A percentile compares a stretch with the other conserved stretches of the same genome.
phyloP scores from a whole-genome alignment of 495 filamentous ascomycete species.

The Tuber microsphaerosporum region DNA sequence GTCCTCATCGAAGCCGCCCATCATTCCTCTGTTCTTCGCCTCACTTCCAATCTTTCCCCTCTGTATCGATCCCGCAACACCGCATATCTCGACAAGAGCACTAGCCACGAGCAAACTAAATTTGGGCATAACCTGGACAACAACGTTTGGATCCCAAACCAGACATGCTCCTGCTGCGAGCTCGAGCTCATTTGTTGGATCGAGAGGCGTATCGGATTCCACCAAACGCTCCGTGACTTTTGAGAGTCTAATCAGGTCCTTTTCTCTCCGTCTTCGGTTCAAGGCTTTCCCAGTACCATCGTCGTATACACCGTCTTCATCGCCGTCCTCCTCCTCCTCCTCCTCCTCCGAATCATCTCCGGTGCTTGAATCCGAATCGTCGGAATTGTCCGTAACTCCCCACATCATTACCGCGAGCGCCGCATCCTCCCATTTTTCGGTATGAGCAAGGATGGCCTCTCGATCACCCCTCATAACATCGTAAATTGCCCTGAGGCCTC shows the following conservation, averaged over 20 bases:
- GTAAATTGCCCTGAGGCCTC: slow-evolving; percentile 28
- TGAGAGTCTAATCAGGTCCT: slow-evolving; percentile 19
- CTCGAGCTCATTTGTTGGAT: slow-evolving; percentile 29
- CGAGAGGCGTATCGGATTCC: slow-evolving; percentile 29
- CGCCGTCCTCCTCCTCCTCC: slow-evolving; percentile 17
- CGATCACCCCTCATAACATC: slow-evolving; percentile 35
- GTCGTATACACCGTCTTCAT: slow-evolving; percentile 2
- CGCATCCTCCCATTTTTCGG: slow-evolving; percentile 38
- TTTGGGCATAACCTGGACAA: slow-evolving; percentile 28
- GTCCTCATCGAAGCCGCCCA: slow-evolving; percentile 34
- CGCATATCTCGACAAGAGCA: slow-evolving; percentile 36
- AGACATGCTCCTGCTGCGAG: slow-evolving; percentile 24
- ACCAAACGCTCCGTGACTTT: slow-evolving; percentile 22
- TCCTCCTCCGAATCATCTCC: slow-evolving; percentile 31
- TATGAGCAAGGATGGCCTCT: slow-evolving; percentile 27
- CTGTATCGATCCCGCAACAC: slow-evolving; percentile 24
- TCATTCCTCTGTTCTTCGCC: slow-evolving; percentile 11
- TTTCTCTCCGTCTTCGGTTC: slow-evolving; percentile 12
- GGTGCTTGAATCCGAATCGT: slow-evolving; percentile 19
- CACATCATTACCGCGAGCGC: slow-evolving; percentile 33
- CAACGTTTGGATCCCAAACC: slow-evolving; percentile 21
- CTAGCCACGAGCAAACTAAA: slow-evolving; percentile 33
- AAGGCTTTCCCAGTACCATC: slow-evolving; percentile 7
- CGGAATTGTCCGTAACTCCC: slow-evolving; percentile 15
- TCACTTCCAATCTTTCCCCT: slow-evolving; percentile 18